Conservation (phyloP, 805 yeast species). For the Candida endomychidarum region DNA sequence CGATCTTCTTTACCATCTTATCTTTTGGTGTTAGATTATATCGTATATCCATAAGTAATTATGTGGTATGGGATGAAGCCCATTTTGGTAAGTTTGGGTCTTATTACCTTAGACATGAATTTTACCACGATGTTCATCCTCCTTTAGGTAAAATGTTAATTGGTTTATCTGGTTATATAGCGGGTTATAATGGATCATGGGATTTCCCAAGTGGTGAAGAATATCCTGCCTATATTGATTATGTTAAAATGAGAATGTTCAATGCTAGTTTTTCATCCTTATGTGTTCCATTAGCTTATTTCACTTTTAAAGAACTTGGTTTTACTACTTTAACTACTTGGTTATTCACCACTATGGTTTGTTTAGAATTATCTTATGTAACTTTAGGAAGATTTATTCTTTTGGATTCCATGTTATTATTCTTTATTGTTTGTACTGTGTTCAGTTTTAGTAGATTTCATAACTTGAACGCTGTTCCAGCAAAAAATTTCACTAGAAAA, state of each 20-base stretch:
- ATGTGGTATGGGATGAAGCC: conserved; percentile 88
- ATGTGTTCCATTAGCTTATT: conserved; percentile 71
- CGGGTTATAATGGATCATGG: conserved; percentile 82
- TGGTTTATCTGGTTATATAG: conserved; percentile 74
- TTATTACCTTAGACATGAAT: conserved; percentile 72
- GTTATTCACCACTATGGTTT: conserved; percentile 61
- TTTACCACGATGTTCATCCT: conserved; percentile 86
- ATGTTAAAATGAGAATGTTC: conserved; percentile 65
- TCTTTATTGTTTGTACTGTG: conserved; percentile 78
- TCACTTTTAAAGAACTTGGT: conserved; percentile 61
- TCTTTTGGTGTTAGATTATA: conserved; percentile 68
- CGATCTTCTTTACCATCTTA: conserved; percentile 63
- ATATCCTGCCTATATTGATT: conserved; percentile 64
- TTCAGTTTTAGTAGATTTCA: conserved; percentile 73
- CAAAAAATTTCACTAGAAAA: conserved; percentile 55
- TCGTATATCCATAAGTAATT: conserved; percentile 53
- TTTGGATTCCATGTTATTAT: conserved; percentile 72
- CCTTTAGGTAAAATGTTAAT: conserved; percentile 82
- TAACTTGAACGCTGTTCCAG: conserved; percentile 47
- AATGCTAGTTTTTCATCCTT: conserved; percentile 67
- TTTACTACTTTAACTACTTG: conserved; percentile 51
- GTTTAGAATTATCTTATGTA: conserved; percentile 67
- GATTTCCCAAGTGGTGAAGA: conserved; percentile 65
- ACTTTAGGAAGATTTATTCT: conserved; percentile 73
- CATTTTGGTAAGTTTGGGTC: conserved; percentile 89